Percentiles rank a stretch among this genome's conserved stretches.
phyloP scores from a whole-genome alignment of 2,329 filamentous ascomycete genomes.

The Epichloe elymi region DNA sequence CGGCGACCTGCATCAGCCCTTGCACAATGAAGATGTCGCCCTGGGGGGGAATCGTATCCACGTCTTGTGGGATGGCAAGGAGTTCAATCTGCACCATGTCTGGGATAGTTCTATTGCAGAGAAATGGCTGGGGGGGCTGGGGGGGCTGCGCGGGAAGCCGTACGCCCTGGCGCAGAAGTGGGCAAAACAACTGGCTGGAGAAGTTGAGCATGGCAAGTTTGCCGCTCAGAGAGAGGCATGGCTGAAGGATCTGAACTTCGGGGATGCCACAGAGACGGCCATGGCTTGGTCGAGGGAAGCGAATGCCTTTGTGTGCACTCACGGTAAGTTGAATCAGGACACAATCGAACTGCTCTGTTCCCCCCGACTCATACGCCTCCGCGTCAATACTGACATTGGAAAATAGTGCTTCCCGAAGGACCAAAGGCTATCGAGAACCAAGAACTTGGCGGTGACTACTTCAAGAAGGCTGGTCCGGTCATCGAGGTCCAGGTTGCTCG shows the following conservation, averaged over 20 bases:
- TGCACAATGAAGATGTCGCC: slow-evolving; percentile 51
- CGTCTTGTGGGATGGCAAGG: slow-evolving; percentile 44
- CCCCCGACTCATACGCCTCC: not conserved
- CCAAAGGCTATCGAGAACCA: slow-evolving; percentile 41
- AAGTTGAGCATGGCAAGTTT: slow-evolving; percentile 45
- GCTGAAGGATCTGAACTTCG: slow-evolving; percentile 43
- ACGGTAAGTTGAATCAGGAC: slow-evolving; percentile 31
- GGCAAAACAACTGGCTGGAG: slow-evolving; percentile 40
- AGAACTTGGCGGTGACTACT: slow-evolving; percentile 52
- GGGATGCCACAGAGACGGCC: slow-evolving; percentile 39
- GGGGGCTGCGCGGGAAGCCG: slow-evolving; percentile 40
- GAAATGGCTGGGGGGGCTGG: slow-evolving; percentile 51
- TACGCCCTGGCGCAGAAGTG: slow-evolving; percentile 39
- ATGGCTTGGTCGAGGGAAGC: slow-evolving; percentile 51
- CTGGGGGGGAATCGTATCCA: slow-evolving; percentile 59
- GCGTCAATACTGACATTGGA: not conserved
- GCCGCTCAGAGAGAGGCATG: slow-evolving; percentile 35
- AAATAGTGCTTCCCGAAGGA: slow-evolving; percentile 47
- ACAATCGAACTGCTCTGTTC: not conserved
- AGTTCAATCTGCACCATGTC: slow-evolving; percentile 56
- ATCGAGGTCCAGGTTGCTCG: slow-evolving; percentile 54
- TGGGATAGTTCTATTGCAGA: slow-evolving; percentile 63
- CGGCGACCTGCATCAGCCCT: slow-evolving; percentile 56
- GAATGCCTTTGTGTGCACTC: slow-evolving; percentile 48
- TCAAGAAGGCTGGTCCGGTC: slow-evolving; percentile 46